A percentile compares a stretch with the other conserved stretches of the same genome.
These are phyloP conservation scores for Globisporangium acanthophoron DNA, from an alignment of 352 stramenopile genomes.

Conservation along the genomic window DNA sequence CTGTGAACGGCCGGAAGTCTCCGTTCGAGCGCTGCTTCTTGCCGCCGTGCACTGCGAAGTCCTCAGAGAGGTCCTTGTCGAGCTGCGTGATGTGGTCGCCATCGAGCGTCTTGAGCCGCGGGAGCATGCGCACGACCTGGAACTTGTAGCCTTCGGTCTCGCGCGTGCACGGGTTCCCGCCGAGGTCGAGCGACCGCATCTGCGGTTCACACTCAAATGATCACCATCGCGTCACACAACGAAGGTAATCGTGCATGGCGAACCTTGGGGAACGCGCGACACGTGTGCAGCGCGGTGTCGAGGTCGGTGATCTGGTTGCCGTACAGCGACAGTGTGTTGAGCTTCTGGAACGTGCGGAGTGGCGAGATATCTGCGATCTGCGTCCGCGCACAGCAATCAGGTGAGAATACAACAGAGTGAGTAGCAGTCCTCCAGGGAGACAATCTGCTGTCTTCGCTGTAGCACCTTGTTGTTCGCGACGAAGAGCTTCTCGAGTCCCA, in stretches of 20 bases:
- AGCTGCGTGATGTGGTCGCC: conserved; percentile 66
- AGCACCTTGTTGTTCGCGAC: conserved; percentile 51
- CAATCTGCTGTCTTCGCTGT: not conserved
- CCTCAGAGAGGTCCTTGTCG: conserved; percentile 70
- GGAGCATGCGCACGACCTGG: conserved; percentile 46
- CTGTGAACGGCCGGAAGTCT: conserved; percentile 31
- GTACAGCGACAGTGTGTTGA: conserved; percentile 59
- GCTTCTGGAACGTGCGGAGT: conserved; percentile 34
- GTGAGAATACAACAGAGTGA: not conserved
- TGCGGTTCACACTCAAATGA: conserved; percentile 7
- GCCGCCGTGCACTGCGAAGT: conserved; percentile 31
- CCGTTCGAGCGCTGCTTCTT: not conserved
- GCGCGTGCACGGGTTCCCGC: conserved; percentile 66
- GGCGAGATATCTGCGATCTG: conserved; percentile 45
- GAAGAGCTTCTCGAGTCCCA: conserved; percentile 59
- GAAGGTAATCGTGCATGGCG: not conserved
- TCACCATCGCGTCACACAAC: not conserved
- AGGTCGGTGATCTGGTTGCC: conserved; percentile 49
- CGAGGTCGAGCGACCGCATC: conserved; percentile 65
- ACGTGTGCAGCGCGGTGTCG: conserved; percentile 41
- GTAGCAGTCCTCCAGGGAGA: not conserved
- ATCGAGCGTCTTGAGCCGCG: conserved; percentile 64
- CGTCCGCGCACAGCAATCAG: not conserved
- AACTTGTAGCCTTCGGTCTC: conserved; percentile 73
- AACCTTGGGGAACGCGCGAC: conserved; percentile 46